Conservation (phyloP, 768 basidiomycete species). For the Fibroporia radiculosa region DNA sequence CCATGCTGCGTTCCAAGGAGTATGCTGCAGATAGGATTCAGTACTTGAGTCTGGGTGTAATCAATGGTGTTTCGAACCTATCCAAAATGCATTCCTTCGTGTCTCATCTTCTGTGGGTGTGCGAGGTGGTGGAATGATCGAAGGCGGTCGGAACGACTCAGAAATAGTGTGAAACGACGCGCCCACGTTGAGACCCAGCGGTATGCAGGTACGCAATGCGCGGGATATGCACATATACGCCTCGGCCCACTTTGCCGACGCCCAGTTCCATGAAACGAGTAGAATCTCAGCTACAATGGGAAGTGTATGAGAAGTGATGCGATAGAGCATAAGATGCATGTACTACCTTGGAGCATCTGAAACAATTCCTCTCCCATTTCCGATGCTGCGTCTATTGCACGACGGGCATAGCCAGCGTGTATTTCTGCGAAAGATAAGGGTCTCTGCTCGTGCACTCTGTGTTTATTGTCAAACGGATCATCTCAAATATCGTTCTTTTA, state of each 20-base stretch:
- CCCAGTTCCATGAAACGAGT: slow-evolving; percentile 68
- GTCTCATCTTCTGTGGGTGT: slow-evolving; percentile 63
- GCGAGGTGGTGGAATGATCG: slow-evolving; percentile 49
- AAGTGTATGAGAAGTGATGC: not conserved
- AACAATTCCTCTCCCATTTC: slow-evolving; percentile 50
- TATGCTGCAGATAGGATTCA: no score
- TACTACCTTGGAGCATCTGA: slow-evolving; percentile 59
- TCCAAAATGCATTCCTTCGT: slow-evolving; percentile 64
- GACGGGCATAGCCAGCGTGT: slow-evolving; percentile 49
- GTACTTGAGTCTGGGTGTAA: not conserved
- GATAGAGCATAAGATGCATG: not conserved
- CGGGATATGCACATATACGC: slow-evolving; percentile 52
- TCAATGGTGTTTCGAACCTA: slow-evolving; percentile 7
- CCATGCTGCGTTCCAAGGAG: slow-evolving; percentile 57
- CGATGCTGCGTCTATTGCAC: slow-evolving; percentile 39
- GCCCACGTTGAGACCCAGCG: slow-evolving; percentile 58
- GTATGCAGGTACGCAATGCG: slow-evolving; percentile 49
- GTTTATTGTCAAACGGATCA: slow-evolving; percentile 2
- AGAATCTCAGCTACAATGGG: slow-evolving; percentile 47
- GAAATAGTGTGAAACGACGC: slow-evolving; percentile 60
- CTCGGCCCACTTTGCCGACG: slow-evolving; percentile 59
- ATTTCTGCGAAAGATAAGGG: slow-evolving; percentile 59
- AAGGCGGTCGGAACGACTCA: slow-evolving; percentile 43
- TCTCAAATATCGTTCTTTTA: not conserved
- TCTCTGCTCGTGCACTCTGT: not conserved